Evolutionary conservation across 2,329 filamentous ascomycete species (phyloP).

Genomic region (Penicillium janthinellum): DNA sequence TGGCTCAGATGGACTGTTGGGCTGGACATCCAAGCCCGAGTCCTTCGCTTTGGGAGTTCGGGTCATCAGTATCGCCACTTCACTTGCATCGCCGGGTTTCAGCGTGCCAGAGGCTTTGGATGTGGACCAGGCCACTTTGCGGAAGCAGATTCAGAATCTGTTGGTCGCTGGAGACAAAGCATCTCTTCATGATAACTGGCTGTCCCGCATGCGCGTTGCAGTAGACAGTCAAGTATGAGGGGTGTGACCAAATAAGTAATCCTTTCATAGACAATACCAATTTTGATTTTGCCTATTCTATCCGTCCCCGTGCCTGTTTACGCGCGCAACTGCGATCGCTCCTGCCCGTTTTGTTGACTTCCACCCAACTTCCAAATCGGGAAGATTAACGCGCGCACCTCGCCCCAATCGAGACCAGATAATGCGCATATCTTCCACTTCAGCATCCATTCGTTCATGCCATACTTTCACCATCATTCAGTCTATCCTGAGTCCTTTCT

Average conservation of each 20-base stretch:
- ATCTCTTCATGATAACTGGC: conserved; percentile 37
- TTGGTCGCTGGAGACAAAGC: conserved; percentile 25
- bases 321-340: no score
- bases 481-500: no score
- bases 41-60: conserved; percentile 58
- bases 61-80: conserved; percentile 40
- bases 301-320: not conserved
- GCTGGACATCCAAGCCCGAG: conserved; percentile 70
- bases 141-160: conserved; percentile 29
- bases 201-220: conserved; percentile 31
- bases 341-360: not conserved
- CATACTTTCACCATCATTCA: no score
- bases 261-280: not conserved
- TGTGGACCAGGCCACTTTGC: conserved; percentile 20
- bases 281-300: not conserved
- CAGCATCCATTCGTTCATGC: not conserved
- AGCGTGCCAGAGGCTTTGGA: conserved; percentile 19
- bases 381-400: not conserved
- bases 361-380: not conserved
- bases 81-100: conserved; percentile 32
- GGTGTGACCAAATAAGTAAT: not conserved
- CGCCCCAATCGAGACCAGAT: not conserved
- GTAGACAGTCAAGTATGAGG: conserved; percentile 11
- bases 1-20: conserved; percentile 65
- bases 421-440: not conserved